Evolutionary conservation across 2,329 filamentous ascomycete species (phyloP).

Genomic region (Fusarium sacchari): DNA sequence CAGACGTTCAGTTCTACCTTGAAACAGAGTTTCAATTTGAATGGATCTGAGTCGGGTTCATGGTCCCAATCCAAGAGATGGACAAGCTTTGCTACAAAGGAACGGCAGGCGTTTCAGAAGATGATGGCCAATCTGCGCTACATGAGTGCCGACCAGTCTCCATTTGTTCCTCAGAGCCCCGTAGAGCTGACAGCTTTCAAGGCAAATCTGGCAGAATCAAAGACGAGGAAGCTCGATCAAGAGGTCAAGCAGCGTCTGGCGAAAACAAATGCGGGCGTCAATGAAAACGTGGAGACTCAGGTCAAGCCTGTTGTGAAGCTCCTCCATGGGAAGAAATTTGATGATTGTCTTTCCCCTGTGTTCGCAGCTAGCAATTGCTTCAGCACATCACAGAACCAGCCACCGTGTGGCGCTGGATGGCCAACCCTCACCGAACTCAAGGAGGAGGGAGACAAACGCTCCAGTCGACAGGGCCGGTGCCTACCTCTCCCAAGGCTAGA

Average conservation of each 20-base stretch:
- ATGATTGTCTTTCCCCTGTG: slow-evolving; percentile 47
- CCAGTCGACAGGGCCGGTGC: slow-evolving; percentile 39
- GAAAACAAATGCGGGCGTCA: slow-evolving; percentile 26
- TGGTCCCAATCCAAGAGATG: slow-evolving; percentile 55
- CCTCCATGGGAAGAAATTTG: slow-evolving; percentile 42
- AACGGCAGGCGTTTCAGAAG: slow-evolving; percentile 50
- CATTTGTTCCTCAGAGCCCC: slow-evolving; percentile 50
- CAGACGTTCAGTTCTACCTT: slow-evolving; percentile 11
- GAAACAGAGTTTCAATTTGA: slow-evolving; percentile 3
- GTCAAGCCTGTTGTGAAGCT: slow-evolving; percentile 28
- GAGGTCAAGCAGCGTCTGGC: slow-evolving; percentile 40
- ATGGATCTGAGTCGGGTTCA: slow-evolving; percentile 36
- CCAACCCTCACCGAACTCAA: slow-evolving; percentile 51
- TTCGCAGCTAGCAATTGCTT: slow-evolving; percentile 50
- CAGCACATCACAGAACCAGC: slow-evolving; percentile 35
- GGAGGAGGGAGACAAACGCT: slow-evolving; percentile 48
- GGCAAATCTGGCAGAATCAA: slow-evolving; percentile 43
- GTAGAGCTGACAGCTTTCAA: slow-evolving; percentile 49
- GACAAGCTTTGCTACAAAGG: slow-evolving; percentile 49
- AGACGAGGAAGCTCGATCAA: slow-evolving; percentile 38
- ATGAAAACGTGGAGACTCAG: slow-evolving; percentile 1
- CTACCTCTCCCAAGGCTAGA: slow-evolving; percentile 48
- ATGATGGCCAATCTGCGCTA: slow-evolving; percentile 50
- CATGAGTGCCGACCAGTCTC: slow-evolving; percentile 51
- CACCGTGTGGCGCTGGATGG: slow-evolving; percentile 44